phyloP scores from a whole-genome alignment of 1,284 basidiomycete species.

The Sporisorium scitamineum region DNA sequence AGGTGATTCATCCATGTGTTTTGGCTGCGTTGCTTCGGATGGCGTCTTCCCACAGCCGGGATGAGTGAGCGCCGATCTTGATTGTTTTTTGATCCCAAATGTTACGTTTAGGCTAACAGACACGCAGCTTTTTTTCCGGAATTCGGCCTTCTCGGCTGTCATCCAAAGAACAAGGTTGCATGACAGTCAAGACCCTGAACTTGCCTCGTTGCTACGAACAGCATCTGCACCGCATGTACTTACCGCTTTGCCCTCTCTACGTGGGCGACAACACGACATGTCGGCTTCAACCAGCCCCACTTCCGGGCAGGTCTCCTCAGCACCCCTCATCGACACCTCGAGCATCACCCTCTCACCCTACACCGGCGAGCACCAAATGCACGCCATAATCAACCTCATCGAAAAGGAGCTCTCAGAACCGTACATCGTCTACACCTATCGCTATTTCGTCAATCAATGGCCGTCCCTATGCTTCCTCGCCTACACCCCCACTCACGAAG shows the following conservation, averaged over 20 bases:
- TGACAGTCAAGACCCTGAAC: neutral
- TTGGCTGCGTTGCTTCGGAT: neutral
- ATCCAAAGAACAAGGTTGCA: neutral
- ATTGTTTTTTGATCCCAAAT: neutral
- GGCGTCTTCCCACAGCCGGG: neutral
- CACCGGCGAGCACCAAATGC: slow-evolving; percentile 74
- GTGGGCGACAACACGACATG: neutral
- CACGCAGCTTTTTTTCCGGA: neutral
- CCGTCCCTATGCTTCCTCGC: slow-evolving; percentile 90
- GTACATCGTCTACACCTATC: slow-evolving; percentile 90
- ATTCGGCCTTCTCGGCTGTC: neutral
- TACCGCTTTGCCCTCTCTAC: neutral
- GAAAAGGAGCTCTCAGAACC: slow-evolving; percentile 79
- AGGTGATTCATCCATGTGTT: neutral
- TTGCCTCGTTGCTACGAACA: neutral
- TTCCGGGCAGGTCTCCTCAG: neutral
- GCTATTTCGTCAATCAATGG: slow-evolving; percentile 82
- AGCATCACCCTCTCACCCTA: slow-evolving; percentile 79
- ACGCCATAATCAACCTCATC: slow-evolving; percentile 61
- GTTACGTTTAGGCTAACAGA: neutral
- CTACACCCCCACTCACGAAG: neutral
- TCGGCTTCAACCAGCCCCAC: too few species aligned
- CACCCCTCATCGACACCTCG: neutral
- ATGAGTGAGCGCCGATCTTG: slow-evolving; percentile 9
- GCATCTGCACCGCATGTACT: too few species aligned